These are phyloP conservation scores for Thermothelomyces thermophilus DNA, from an alignment of 2,329 filamentous ascomycete genomes.

Conservation along the genomic window DNA sequence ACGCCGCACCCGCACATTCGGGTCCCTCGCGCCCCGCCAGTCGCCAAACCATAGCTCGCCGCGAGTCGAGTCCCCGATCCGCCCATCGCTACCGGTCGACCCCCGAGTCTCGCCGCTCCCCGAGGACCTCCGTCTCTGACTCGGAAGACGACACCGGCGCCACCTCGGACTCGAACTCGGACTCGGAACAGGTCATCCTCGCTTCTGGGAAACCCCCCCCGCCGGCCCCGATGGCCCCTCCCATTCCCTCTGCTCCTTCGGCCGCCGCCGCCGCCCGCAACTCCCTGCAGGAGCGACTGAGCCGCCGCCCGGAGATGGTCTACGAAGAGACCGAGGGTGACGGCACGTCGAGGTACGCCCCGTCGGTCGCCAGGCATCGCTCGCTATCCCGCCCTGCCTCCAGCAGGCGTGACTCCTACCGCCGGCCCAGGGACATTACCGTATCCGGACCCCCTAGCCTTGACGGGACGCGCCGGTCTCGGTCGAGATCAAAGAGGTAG, in stretches of 20 bases:
- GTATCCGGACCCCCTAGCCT: constrained; percentile 23
- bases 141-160: constrained; percentile 36
- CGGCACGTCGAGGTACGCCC: constrained; percentile 20
- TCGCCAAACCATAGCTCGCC: constrained; percentile 23
- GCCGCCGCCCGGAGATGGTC: constrained; percentile 20
- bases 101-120: constrained; percentile 26
- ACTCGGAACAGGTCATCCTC: constrained; percentile 27
- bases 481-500: constrained; percentile 25
- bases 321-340: constrained; percentile 24
- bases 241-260: constrained; percentile 14
- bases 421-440: constrained; percentile 18
- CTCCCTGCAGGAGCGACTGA: constrained; percentile 20
- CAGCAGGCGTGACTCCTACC: constrained; percentile 17
- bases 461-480: constrained; percentile 27
- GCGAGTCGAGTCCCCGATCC: constrained; percentile 30
- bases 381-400: constrained; percentile 21
- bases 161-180: constrained; percentile 30
- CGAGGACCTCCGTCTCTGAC: constrained; percentile 30
- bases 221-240: constrained; percentile 27
- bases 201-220: constrained; percentile 17
- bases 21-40: constrained; percentile 25
- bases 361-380: constrained; percentile 16
- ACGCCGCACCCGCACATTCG: constrained; percentile 17
- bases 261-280: constrained; percentile 3
- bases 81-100: constrained; percentile 34